phyloP scores from a whole-genome alignment of 495 filamentous ascomycete genomes.

The Aspergillus sclerotiicarbonarius region DNA sequence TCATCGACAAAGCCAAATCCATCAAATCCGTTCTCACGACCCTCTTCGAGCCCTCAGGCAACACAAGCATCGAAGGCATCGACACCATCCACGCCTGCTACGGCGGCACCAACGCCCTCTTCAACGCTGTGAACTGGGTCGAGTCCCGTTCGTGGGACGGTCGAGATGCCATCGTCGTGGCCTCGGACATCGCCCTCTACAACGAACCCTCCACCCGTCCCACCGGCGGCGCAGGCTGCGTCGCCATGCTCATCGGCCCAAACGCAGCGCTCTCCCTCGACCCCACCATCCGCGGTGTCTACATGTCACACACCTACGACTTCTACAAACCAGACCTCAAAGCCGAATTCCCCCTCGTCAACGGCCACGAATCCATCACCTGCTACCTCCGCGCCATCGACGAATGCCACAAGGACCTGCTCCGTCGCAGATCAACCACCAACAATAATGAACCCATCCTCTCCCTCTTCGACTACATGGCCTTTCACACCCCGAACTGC shows the following conservation, averaged over 20 bases:
- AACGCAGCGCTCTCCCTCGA: slow-evolving; percentile 6
- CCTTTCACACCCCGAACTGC: slow-evolving; percentile 13
- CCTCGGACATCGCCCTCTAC: slow-evolving; percentile 97
- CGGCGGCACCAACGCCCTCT: slow-evolving; percentile 94
- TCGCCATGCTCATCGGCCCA: slow-evolving; percentile 10
- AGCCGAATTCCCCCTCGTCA: slow-evolving; percentile 8
- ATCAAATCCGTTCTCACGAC: slow-evolving; percentile 99
- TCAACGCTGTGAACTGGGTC: slow-evolving; percentile 96
- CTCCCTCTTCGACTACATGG: slow-evolving; percentile 7
- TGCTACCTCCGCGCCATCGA: slow-evolving; percentile 12
- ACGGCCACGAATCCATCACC: slow-evolving; percentile 8
- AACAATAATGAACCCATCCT: slow-evolving; percentile 1
- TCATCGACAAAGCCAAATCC: slow-evolving; percentile 99
- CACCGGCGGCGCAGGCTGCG: slow-evolving; percentile 72
- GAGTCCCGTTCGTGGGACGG: slow-evolving; percentile 99
- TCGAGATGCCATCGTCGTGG: slow-evolving; percentile 86
- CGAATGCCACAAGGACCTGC: neutral
- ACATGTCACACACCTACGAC: slow-evolving; percentile 10
- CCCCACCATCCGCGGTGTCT: neutral
- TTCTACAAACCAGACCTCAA: slow-evolving; percentile 14
- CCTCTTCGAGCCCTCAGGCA: slow-evolving; percentile 73
- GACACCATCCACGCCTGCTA: slow-evolving; percentile 98
- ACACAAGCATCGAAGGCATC: slow-evolving; percentile 92
- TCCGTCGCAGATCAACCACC: neutral
- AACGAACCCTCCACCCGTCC: slow-evolving; percentile 85